phyloP scores from a whole-genome alignment of 2,329 filamentous ascomycete genomes.

The Colletotrichum kahawae region DNA sequence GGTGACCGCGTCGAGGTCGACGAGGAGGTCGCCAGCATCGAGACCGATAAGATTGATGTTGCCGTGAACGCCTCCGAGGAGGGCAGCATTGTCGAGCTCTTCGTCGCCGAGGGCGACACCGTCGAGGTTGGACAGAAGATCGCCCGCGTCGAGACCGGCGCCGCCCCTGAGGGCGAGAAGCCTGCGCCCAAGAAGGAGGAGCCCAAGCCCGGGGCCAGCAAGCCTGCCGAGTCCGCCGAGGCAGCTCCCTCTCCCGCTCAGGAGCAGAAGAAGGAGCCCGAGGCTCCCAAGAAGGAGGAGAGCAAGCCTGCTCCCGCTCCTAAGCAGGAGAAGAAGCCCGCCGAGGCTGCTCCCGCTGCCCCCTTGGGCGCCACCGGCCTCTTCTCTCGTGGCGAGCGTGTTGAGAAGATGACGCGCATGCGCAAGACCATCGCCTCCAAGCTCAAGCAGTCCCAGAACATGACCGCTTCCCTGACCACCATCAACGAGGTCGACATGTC shows the following conservation, averaged over 20 bases:
- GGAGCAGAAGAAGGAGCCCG: constrained; percentile 17
- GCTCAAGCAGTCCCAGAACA: constrained; percentile 71
- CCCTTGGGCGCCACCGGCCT: constrained; percentile 2
- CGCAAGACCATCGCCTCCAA: constrained; percentile 76
- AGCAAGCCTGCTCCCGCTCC: constrained; percentile 2
- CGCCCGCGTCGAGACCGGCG: constrained; percentile 32
- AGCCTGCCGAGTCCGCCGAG: constrained; percentile 4
- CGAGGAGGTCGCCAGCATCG: constrained; percentile 36
- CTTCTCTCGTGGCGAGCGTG: constrained; percentile 18
- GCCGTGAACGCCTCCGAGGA: constrained; percentile 31
- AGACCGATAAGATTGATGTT: constrained; percentile 38
- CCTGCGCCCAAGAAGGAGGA: constrained; percentile 22
- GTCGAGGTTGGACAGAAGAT: constrained; percentile 36
- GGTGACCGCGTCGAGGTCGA: constrained; percentile 34
- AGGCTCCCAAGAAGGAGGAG: constrained; percentile 19
- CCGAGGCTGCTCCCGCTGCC: not conserved
- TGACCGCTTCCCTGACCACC: constrained; percentile 74
- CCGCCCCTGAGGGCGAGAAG: constrained; percentile 1
- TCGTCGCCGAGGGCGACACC: constrained; percentile 34
- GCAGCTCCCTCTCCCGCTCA: not conserved
- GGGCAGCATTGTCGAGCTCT: constrained; percentile 31
- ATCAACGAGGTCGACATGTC: constrained; percentile 51
- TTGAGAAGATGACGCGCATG: constrained; percentile 63
- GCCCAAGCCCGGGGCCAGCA: constrained; percentile 18
- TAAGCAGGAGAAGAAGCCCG: not conserved